Conservation (phyloP, 768 basidiomycete genomes). For the Macrolepiota dolichaula region DNA sequence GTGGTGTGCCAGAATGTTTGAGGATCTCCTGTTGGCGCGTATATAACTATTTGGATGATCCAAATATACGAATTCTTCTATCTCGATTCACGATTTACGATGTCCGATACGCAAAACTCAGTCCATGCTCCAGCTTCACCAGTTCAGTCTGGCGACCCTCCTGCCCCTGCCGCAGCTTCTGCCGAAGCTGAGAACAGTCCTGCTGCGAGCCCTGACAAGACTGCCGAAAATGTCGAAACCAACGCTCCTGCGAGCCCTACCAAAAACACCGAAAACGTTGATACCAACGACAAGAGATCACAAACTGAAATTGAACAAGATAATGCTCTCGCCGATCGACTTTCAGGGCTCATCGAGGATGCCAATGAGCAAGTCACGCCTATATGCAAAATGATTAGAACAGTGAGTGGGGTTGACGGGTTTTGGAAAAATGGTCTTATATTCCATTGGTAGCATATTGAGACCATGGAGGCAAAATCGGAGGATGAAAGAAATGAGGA, state of each 20-base stretch:
- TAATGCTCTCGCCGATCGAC: slow-evolving; percentile 29
- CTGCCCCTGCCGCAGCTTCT: background rate
- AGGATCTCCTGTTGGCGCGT: no score
- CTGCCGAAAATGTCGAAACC: background rate
- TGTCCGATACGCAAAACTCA: background rate
- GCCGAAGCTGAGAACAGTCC: background rate
- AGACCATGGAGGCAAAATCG: slow-evolving; percentile 28
- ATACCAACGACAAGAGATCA: slow-evolving; percentile 16
- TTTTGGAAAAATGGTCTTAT: background rate
- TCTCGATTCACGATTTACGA: background rate
- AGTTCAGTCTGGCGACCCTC: background rate
- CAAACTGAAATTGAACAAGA: slow-evolving; percentile 22
- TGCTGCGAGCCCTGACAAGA: background rate
- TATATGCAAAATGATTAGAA: slow-evolving; percentile 32
- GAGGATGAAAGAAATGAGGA: slow-evolving; percentile 33
- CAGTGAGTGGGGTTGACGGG: slow-evolving; percentile 17
- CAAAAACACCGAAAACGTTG: background rate
- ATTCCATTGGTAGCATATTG: slow-evolving; percentile 25
- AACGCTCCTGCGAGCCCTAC: slow-evolving; percentile 6
- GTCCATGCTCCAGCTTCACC: background rate
- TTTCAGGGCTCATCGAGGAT: slow-evolving; percentile 31
- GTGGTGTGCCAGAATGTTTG: no score
- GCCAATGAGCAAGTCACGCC: slow-evolving; percentile 27
- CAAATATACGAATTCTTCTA: no score
- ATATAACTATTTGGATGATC: no score